Conservation (phyloP, 768 basidiomycete species). For the Lactarius akahatsu region DNA sequence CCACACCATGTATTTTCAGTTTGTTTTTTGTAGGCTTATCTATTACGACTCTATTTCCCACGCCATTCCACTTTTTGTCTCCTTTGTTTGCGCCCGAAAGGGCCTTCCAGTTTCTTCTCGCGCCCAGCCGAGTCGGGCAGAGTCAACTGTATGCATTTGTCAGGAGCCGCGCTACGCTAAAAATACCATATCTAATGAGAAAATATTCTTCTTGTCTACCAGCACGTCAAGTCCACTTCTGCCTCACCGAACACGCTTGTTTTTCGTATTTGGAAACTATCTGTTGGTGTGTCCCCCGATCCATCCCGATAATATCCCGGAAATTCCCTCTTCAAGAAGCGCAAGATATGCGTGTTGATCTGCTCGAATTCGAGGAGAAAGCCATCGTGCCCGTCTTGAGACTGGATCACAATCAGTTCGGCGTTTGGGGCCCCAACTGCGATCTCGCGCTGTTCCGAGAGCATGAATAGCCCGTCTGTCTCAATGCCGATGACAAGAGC, state of each 20-base stretch:
- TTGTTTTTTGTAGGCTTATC: conserved; percentile 10
- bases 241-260: conserved; percentile 97
- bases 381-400: conserved; percentile 93
- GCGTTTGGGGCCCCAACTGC: conserved; percentile 77
- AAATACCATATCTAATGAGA: conserved; percentile 11
- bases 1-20: conserved; percentile 20
- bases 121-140: conserved; percentile 2
- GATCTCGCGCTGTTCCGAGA: conserved; percentile 82
- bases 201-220: conserved; percentile 47
- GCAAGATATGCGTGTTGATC: conserved; percentile 76
- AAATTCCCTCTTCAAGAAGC: conserved; percentile 70
- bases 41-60: conserved; percentile 17
- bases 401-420: conserved; percentile 77
- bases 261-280: conserved; percentile 78
- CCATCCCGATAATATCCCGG: conserved; percentile 58
- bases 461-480: conserved; percentile 93
- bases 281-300: conserved; percentile 41
- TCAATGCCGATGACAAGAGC: conserved; percentile 88
- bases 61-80: conserved; percentile 3
- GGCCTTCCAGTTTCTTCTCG: neutral
- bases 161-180: conserved; percentile 9
- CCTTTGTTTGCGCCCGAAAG: neutral
- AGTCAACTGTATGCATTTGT: conserved; percentile 5
- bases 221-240: conserved; percentile 85
- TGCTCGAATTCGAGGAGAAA: conserved; percentile 96